phyloP scores from a whole-genome alignment of 1,284 basidiomycete species.

The Apiotrichum sp. region DNA sequence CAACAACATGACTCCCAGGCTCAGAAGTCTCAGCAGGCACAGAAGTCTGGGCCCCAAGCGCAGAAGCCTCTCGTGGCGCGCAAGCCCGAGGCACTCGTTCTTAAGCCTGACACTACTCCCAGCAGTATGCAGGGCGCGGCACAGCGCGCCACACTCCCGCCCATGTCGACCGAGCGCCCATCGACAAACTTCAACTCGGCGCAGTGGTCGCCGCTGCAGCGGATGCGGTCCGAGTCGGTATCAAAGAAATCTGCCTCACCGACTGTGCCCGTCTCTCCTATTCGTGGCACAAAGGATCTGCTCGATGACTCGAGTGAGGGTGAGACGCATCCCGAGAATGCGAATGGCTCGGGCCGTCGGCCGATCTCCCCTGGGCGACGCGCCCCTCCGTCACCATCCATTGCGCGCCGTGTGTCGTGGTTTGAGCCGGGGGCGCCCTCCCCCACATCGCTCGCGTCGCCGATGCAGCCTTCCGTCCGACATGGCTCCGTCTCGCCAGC shows the following conservation, averaged over 20 bases:
- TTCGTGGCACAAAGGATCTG: not conserved
- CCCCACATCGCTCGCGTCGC: not conserved
- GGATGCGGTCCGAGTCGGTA: not conserved
- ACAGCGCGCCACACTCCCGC: conserved; percentile 16
- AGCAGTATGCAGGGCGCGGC: conserved; percentile 11
- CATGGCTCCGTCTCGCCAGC: not conserved
- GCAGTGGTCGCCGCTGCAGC: conserved; percentile 32
- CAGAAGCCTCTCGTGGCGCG: not conserved
- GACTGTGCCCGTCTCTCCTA: conserved; percentile 4
- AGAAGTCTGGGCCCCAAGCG: not conserved
- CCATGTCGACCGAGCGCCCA: conserved; percentile 10
- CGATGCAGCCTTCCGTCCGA: too few relatives aligned
- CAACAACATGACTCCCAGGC: not conserved
- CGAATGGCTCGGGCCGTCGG: conserved; percentile 4
- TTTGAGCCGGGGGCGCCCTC: conserved; percentile 6
- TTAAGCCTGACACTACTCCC: conserved; percentile 7
- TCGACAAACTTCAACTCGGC: conserved; percentile 30
- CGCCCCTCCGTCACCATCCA: conserved; percentile 7
- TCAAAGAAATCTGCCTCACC: not conserved
- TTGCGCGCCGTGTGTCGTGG: conserved; percentile 8
- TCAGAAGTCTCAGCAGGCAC: conserved; percentile 4
- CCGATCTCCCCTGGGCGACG: conserved; percentile 1
- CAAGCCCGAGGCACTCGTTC: conserved; percentile 13
- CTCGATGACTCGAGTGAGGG: conserved; percentile 35
- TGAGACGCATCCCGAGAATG: conserved; percentile 30